Conservation (phyloP, 2,329 filamentous ascomycete genomes). For the Xylaria sp. region DNA sequence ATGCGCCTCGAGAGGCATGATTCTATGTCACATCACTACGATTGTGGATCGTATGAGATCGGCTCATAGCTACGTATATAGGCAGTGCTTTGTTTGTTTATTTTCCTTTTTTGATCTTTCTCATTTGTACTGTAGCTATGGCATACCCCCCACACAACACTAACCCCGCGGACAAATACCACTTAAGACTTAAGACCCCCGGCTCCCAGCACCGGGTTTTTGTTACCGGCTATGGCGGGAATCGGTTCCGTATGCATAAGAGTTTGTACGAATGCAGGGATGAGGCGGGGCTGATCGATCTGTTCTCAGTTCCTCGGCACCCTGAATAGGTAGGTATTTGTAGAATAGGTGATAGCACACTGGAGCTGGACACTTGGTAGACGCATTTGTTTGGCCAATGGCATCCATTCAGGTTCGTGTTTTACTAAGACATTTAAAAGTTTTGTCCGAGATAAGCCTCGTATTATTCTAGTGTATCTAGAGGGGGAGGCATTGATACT, state of each 20-base stretch:
- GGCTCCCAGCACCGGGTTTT: constrained; percentile 33
- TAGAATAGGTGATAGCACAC: constrained; percentile 20
- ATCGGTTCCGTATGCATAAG: constrained; percentile 36
- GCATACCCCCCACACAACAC: constrained; percentile 9
- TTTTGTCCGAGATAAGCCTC: neutral
- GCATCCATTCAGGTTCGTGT: neutral
- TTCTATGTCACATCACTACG: constrained; percentile 14
- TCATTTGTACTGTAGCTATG: neutral
- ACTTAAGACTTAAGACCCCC: constrained; percentile 25
- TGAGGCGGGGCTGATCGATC: constrained; percentile 35
- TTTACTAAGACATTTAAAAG: constrained; percentile 6
- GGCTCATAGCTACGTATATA: constrained; percentile 12
- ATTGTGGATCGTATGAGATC: constrained; percentile 28
- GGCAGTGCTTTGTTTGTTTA: neutral
- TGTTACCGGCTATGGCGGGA: constrained; percentile 31
- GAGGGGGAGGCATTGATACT: neutral
- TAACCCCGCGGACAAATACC: neutral
- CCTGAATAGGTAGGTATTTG: constrained; percentile 30
- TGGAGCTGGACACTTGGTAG: neutral
- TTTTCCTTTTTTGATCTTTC: neutral
- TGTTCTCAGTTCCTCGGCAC: constrained; percentile 24
- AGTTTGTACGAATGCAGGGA: constrained; percentile 28
- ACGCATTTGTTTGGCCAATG: constrained; percentile 13
- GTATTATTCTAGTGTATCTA: neutral
- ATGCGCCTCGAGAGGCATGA: neutral